Evolutionary conservation across 1,139 yeast species (phyloP), one percentile per base, ranked within the genome.

Genomic region (Geotrichum cucujoidarum): DNA sequence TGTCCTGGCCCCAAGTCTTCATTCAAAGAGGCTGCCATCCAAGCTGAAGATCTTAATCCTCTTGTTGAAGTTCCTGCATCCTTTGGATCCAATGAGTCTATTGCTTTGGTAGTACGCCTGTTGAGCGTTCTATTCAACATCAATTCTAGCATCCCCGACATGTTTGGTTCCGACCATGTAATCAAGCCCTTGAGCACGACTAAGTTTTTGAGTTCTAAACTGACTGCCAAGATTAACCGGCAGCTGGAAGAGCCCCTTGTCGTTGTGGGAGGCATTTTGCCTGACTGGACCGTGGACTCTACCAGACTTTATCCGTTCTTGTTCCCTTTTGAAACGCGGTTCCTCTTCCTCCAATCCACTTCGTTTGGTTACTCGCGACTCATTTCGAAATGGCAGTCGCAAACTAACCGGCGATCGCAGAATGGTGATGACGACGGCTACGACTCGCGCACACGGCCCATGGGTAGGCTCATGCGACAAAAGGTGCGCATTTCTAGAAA

Each of bases 301-400:
- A 82, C 95, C 0, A 74, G 83, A 47, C 74, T 78, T 22, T 89
- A 76, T 59, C 88, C 95, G 10, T 92, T 90, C 59, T 65, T 92
- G 45, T 88, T 87, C 61, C 97, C 97, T 0, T 70, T 90, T 48
- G 95, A 83, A 51, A 80, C 94, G 0, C 74, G 97, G 52, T 73
- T 85, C 40, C 77, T 80, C 55, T 89, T 87, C 60, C 67, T 92
- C 51, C 94, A 86, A 57, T 82, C 92, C 4, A 87, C 96, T 0
- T 89, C 97, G 0, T 90, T 87, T 71, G 97, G 97, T 0, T 84
- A 86, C 63, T 87, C 95, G 1, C 74, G 97, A 52, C 71, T 87
- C 43, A 84, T 92, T 54, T 83, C 83, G 53, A 75, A 81, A 46
- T 88, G 95, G 95, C 87, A 81, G 60, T 71, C 79, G 34, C 37